These are phyloP conservation scores for Botryotinia globosa DNA, from an alignment of 2,329 filamentous ascomycete species.

Conservation along the genomic window DNA sequence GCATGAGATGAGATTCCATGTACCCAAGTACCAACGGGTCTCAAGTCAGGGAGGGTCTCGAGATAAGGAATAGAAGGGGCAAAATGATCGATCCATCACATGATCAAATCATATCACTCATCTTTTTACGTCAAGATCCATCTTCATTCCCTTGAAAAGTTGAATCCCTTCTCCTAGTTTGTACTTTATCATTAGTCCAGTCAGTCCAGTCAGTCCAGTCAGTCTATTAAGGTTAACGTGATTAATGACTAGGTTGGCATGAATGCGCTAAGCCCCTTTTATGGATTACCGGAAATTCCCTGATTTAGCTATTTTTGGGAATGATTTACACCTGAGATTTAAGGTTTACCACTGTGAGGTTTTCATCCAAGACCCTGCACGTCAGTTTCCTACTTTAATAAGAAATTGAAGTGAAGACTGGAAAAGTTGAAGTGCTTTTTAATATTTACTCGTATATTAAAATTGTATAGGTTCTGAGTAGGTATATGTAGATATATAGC, in stretches of 20 bases:
- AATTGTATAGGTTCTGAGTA: not conserved
- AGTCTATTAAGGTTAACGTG: not conserved
- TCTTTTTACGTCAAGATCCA: not conserved
- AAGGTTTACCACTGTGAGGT: not conserved
- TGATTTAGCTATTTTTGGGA: constrained; percentile 6
- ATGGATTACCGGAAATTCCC: constrained; percentile 6
- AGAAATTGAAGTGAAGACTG: not conserved
- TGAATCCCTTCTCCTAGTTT: too few species aligned
- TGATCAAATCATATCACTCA: not conserved
- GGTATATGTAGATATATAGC: not conserved
- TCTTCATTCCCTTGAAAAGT: too few species aligned
- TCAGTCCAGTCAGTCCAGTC: not conserved
- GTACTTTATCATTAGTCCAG: not conserved
- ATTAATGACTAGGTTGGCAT: not conserved
- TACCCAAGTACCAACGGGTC: not conserved
- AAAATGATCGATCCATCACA: not conserved
- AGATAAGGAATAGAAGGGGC: not conserved
- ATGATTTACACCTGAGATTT: not conserved
- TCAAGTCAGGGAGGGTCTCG: not conserved
- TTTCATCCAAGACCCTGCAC: not conserved
- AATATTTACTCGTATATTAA: constrained; percentile 6
- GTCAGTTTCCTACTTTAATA: too few species aligned
- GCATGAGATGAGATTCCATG: not conserved
- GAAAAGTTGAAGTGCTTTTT: not conserved
- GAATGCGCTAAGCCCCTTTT: constrained; percentile 15